These are phyloP conservation scores for Nakaseomyces kungkrabaensis DNA, from an alignment of 1,139 yeast species.

Conservation along the genomic window DNA sequence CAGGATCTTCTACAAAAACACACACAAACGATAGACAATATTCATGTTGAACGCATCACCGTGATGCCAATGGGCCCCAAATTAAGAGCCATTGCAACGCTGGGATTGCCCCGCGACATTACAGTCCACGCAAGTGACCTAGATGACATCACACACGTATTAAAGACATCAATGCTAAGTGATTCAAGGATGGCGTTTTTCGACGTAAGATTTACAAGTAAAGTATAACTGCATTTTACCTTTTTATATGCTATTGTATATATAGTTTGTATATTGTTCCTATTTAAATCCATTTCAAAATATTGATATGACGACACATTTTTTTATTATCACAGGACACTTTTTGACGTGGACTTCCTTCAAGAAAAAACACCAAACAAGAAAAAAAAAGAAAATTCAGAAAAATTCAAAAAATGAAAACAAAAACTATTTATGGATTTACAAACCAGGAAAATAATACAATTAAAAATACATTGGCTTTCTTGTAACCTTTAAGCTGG, in stretches of 20 bases:
- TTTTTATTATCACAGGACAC: too few relatives aligned
- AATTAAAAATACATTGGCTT: too few relatives aligned
- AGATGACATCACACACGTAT: neutral
- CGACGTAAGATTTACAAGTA: neutral
- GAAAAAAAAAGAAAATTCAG: too few relatives aligned
- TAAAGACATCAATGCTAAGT: neutral
- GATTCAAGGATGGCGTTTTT: neutral
- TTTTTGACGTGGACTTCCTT: too few relatives aligned
- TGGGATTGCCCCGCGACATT: neutral
- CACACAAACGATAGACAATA: constrained; percentile 13
- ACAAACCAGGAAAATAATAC: too few relatives aligned
- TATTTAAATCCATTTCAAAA: too few relatives aligned
- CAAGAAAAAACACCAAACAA: too few relatives aligned
- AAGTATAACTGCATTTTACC: neutral
- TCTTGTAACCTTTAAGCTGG: too few relatives aligned
- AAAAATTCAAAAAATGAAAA: too few relatives aligned
- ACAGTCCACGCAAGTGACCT: neutral
- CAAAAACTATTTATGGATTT: too few relatives aligned
- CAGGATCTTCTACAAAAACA: constrained; percentile 32
- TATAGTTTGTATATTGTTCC: too few relatives aligned
- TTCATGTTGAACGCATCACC: constrained; percentile 37
- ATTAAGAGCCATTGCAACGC: neutral
- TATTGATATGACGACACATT: too few relatives aligned
- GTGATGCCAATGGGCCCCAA: constrained; percentile 67
- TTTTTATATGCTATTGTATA: neutral